Evolutionary conservation across 495 filamentous ascomycete species (phyloP).

Genomic region (Penicillium tannophilum): DNA sequence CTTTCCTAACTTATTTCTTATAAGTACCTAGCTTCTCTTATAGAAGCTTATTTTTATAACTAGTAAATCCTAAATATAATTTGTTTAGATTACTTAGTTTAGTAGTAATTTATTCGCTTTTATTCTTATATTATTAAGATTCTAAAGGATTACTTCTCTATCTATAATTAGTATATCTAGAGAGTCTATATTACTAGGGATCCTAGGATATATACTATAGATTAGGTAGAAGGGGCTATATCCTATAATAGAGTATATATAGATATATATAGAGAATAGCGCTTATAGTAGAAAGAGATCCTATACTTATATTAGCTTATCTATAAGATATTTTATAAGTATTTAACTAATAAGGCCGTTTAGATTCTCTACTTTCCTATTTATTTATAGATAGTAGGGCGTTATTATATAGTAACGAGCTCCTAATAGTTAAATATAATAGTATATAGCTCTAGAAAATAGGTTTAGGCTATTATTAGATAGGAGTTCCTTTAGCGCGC

Average conservation of each 20-base stretch:
- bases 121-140: neutral
- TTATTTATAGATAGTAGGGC: neutral
- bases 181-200: neutral
- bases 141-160: neutral
- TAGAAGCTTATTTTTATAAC: neutral
- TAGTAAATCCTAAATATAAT: neutral
- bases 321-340: conserved; percentile 1
- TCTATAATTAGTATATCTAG: neutral
- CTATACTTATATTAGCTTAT: neutral
- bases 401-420: neutral
- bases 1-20: neutral
- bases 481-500: neutral
- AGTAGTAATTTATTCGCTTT: neutral
- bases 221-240: neutral
- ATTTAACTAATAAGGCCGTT: neutral
- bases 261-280: neutral
- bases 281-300: neutral
- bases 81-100: neutral
- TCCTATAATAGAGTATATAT: too few relatives aligned
- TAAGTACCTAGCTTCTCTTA: neutral
- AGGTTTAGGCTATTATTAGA: neutral
- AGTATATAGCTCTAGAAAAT: neutral
- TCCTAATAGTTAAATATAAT: neutral
- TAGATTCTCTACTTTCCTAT: neutral
- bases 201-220: neutral